Percentiles rank a stretch among this genome's conserved stretches.
Evolutionary conservation across 768 basidiomycete genomes (phyloP).

Genomic region (Tricholoma furcatifolium): DNA sequence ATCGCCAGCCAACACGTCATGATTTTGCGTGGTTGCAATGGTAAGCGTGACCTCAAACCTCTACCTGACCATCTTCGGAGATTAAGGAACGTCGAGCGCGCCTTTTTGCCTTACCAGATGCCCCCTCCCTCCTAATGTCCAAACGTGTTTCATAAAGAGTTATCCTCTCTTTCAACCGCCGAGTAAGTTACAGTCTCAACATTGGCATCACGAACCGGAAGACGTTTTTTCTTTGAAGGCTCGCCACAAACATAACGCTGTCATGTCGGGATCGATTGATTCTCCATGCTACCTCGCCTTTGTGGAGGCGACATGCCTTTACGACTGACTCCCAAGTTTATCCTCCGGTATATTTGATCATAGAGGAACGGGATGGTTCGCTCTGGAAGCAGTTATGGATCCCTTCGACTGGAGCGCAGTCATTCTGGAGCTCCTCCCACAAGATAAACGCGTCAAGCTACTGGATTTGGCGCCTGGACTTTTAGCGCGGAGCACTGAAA

Average conservation of each 20-base stretch:
- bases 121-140: constrained; percentile 46
- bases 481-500: constrained; percentile 37
- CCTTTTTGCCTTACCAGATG: constrained; percentile 40
- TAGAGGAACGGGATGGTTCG: constrained; percentile 20
- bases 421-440: constrained; percentile 22
- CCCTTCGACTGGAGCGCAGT: constrained; percentile 55
- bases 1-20: constrained; percentile 3
- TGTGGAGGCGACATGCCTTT: constrained; percentile 17
- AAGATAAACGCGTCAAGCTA: constrained; percentile 27
- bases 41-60: constrained; percentile 8
- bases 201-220: constrained; percentile 40
- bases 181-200: constrained; percentile 32
- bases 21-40: constrained; percentile 11
- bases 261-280: constrained; percentile 47
- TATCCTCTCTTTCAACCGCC: constrained; percentile 40
- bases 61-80: constrained; percentile 52
- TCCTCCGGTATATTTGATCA: constrained; percentile 51
- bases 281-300: constrained; percentile 54
- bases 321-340: constrained; percentile 30
- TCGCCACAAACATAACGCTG: constrained; percentile 41
- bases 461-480: constrained; percentile 51
- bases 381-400: constrained; percentile 45
- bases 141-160: constrained; percentile 47
- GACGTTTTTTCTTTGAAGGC: constrained; percentile 36
- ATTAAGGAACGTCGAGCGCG: constrained; percentile 47